Percentiles rank a stretch among this genome's conserved stretches.
Conservation (phyloP, 2,329 filamentous ascomycete genomes). For the Claviceps maximensis region DNA sequence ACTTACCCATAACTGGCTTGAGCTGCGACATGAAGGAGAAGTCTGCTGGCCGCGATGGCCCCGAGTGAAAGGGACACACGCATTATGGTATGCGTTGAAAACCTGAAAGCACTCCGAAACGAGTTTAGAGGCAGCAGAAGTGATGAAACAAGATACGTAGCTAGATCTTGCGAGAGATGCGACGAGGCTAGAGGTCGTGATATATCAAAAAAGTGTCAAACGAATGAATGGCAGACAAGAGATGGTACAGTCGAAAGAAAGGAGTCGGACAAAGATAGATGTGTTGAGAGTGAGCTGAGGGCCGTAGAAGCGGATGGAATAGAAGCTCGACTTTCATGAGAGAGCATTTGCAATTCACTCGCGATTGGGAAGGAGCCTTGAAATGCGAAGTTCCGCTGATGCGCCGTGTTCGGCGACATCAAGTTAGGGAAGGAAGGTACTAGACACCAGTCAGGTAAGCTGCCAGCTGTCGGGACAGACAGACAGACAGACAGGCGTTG, state of each 20-base stretch:
- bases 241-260: background rate
- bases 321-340: background rate
- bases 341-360: background rate
- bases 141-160: conserved; percentile 4
- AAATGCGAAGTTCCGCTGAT: background rate
- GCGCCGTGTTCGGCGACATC: background rate
- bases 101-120: background rate
- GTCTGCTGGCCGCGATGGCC: conserved; percentile 22
- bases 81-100: conserved; percentile 20
- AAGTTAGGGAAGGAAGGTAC: background rate
- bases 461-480: background rate
- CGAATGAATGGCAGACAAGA: conserved; percentile 3
- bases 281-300: background rate
- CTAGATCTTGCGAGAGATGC: conserved; percentile 1
- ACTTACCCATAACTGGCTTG: conserved; percentile 23
- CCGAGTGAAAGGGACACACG: conserved; percentile 22
- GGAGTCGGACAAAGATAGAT: background rate
- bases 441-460: background rate
- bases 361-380: background rate
- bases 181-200: conserved; percentile 2
- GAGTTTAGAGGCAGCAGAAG: background rate
- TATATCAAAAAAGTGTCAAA: conserved; percentile 2
- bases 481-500: background rate
- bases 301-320: background rate
- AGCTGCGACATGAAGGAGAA: conserved; percentile 19